Conservation (phyloP, 176 grass and related monocot species). For the Chloris gayana region DNA sequence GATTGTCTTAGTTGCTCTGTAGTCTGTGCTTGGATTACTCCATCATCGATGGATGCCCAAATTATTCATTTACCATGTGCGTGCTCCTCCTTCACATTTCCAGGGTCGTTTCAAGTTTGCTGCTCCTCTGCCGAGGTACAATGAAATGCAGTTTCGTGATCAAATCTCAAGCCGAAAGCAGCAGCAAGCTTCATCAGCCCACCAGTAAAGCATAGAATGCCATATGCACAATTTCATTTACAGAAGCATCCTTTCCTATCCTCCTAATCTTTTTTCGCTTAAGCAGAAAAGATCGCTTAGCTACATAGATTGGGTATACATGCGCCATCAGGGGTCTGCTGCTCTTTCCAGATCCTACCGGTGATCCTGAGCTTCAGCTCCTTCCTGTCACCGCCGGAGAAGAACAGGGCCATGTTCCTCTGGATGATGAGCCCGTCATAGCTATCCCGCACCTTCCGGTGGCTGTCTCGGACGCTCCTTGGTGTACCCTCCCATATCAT, state of each 20-base stretch:
- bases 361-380: constrained; percentile 82
- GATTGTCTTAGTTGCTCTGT: too few species aligned
- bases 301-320: constrained; percentile 68
- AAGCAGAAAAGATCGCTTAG: constrained; percentile 40
- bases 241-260: constrained; percentile 40
- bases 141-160: constrained; percentile 7
- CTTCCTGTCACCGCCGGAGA: constrained; percentile 70
- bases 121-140: too few species aligned
- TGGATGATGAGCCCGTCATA: constrained; percentile 87
- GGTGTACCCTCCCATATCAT: constrained; percentile 92
- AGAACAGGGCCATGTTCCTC: constrained; percentile 92
- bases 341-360: constrained; percentile 73
- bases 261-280: constrained; percentile 37
- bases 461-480: constrained; percentile 79
- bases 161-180: constrained; percentile 17
- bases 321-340: constrained; percentile 57
- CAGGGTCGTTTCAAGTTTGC: too few species aligned
- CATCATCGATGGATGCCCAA: too few species aligned
- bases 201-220: constrained; percentile 18
- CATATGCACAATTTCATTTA: constrained; percentile 52
- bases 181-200: constrained; percentile 24
- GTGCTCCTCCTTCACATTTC: too few species aligned
- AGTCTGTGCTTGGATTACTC: too few species aligned
- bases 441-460: constrained; percentile 80
- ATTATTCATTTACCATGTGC: too few species aligned